These are phyloP conservation scores for Keqinozyma sinolaborantium DNA, from an alignment of 1,139 yeast species.

Conservation along the genomic window DNA sequence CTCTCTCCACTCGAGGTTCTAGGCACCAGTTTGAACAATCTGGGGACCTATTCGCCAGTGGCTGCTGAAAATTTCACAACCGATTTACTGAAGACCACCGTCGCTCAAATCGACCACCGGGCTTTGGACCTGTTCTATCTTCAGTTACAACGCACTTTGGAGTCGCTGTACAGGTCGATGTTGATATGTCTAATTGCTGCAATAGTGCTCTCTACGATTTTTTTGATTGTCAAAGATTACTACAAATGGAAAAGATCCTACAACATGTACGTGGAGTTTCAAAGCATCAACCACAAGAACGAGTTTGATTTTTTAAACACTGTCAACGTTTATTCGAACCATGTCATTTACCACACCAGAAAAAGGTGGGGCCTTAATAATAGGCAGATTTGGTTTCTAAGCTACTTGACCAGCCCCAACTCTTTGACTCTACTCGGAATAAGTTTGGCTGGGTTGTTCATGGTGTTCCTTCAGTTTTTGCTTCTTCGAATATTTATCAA, in stretches of 20 bases:
- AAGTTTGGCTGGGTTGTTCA: constrained; percentile 45
- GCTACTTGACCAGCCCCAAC: constrained; percentile 46
- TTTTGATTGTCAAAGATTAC: constrained; percentile 41
- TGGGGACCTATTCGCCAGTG: constrained; percentile 1
- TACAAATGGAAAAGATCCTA: constrained; percentile 47
- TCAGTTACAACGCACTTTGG: neutral
- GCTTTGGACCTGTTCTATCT: neutral
- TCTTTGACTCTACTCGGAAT: constrained; percentile 43
- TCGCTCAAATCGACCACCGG: neutral
- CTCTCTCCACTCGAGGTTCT: constrained; percentile 18
- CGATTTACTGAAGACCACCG: neutral
- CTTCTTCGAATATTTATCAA: constrained; percentile 24
- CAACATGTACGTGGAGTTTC: constrained; percentile 19
- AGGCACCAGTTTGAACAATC: constrained; percentile 11
- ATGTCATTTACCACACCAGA: constrained; percentile 12
- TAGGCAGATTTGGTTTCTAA: constrained; percentile 39
- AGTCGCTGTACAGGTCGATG: constrained; percentile 15
- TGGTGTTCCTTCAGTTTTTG: constrained; percentile 45
- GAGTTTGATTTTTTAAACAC: constrained; percentile 14
- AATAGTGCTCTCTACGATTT: constrained; percentile 27
- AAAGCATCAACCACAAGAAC: constrained; percentile 4
- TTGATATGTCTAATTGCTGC: constrained; percentile 33
- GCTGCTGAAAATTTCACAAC: neutral
- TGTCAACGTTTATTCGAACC: constrained; percentile 17
- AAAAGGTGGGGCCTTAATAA: constrained; percentile 7